phyloP scores from a whole-genome alignment of 495 filamentous ascomycete species.

The Apodospora peruviana region DNA sequence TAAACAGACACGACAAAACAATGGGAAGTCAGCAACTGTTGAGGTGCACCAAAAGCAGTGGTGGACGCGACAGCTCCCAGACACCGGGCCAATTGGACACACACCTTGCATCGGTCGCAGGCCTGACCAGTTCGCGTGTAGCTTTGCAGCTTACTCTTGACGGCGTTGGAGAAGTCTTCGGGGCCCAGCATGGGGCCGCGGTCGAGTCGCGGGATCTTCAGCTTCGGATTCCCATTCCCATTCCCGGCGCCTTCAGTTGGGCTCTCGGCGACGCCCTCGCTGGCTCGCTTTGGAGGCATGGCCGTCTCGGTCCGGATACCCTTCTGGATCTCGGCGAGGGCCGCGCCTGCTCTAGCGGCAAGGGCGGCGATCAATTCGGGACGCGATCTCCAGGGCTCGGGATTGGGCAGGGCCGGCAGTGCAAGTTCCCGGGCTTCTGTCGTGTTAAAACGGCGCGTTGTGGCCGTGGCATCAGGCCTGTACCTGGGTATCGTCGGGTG shows the following conservation, averaged over 20 bases:
- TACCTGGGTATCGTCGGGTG: neutral
- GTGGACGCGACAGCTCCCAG: no score
- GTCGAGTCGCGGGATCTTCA: conserved; percentile 44
- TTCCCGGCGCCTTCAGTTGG: conserved; percentile 13
- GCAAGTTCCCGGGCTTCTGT: conserved; percentile 5
- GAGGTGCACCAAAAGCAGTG: neutral
- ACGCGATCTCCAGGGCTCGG: conserved; percentile 9
- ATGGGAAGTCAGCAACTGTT: neutral
- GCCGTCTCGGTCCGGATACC: conserved; percentile 13
- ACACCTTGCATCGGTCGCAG: conserved; percentile 89
- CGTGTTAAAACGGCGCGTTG: conserved; percentile 19
- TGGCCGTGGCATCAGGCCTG: neutral
- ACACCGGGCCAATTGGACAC: no score
- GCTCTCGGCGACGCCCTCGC: conserved; percentile 25
- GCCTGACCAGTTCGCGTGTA: conserved; percentile 76
- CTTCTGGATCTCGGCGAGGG: conserved; percentile 5
- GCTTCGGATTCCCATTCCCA: conserved; percentile 25
- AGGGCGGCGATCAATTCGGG: neutral
- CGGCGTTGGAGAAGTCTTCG: conserved; percentile 61
- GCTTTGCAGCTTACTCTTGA: conserved; percentile 57
- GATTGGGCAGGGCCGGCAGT: conserved; percentile 12
- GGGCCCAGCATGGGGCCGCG: no score
- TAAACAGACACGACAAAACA: no score
- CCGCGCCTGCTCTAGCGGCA: neutral
- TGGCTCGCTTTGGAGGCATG: conserved; percentile 36